Evolutionary conservation across 192 early-diverging fungal species (phyloP).

Genomic region (Mortierella alpina): DNA sequence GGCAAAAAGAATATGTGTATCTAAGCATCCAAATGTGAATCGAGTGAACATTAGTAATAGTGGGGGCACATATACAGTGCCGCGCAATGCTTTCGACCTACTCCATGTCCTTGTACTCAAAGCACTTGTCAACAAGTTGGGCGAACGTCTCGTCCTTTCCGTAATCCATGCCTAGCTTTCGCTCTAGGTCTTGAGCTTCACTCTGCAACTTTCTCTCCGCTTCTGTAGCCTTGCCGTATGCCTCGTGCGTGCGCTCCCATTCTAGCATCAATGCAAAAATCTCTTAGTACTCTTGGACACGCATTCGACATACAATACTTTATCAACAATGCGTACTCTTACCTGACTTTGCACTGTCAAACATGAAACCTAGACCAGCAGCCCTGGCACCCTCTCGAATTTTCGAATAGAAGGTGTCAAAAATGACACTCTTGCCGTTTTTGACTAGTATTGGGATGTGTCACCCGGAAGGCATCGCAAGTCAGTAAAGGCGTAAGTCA

Average conservation of each 20-base stretch:
- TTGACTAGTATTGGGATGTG: background rate
- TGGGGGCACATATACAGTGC: too few relatives aligned
- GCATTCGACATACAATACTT: background rate
- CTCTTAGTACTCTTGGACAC: background rate
- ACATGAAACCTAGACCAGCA: conserved; percentile 30
- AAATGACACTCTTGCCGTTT: background rate
- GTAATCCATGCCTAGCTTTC: conserved; percentile 73
- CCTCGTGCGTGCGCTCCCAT: conserved; percentile 34
- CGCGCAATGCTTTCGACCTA: conserved; percentile 42
- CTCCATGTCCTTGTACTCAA: conserved; percentile 74
- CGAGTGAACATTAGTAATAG: background rate
- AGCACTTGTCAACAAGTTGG: conserved; percentile 75
- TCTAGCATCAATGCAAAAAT: conserved; percentile 15
- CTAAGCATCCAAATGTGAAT: conserved; percentile 48
- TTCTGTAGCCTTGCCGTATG: conserved; percentile 35
- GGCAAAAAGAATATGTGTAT: conserved; percentile 75
- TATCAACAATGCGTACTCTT: background rate
- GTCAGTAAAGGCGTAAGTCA: background rate
- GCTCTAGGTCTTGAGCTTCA: conserved; percentile 59
- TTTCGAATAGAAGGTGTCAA: background rate
- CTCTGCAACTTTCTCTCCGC: conserved; percentile 45
- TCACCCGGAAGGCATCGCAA: background rate
- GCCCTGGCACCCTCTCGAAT: conserved; percentile 4
- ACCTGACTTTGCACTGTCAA: conserved; percentile 12
- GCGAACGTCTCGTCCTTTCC: conserved; percentile 79